Conservation (phyloP, 768 basidiomycete genomes). For the Neoboletus magnificus region DNA sequence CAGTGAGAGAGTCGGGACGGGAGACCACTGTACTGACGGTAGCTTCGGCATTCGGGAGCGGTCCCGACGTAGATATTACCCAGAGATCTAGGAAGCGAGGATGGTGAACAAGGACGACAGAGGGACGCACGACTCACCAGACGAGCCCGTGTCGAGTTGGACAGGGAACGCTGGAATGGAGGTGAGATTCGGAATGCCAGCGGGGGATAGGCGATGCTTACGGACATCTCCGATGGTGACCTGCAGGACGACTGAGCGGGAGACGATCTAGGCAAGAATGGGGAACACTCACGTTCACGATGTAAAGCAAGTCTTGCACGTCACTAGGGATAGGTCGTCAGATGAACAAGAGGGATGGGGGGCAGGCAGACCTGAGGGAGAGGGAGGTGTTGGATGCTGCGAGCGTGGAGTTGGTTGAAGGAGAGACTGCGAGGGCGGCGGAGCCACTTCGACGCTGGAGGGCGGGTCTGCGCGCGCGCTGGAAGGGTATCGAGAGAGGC, state of each 20-base stretch:
- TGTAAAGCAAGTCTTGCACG: constrained; percentile 74
- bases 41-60: constrained; percentile 46
- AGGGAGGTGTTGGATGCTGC: constrained; percentile 11
- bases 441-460: constrained; percentile 39
- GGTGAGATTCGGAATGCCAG: not conserved
- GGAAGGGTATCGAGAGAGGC: constrained; percentile 39
- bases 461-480: constrained; percentile 38
- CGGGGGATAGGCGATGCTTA: constrained; percentile 28
- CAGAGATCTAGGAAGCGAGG: constrained; percentile 57
- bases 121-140: constrained; percentile 13
- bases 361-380: constrained; percentile 20
- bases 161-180: constrained; percentile 55
- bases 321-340: constrained; percentile 44
- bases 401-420: constrained; percentile 14
- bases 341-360: not conserved
- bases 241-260: constrained; percentile 35
- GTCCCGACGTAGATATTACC: constrained; percentile 47
- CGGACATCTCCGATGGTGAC: constrained; percentile 62
- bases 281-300: constrained; percentile 58
- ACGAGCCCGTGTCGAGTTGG: constrained; percentile 82
- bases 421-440: constrained; percentile 15
- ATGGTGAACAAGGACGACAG: not conserved
- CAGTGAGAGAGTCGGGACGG: not conserved
- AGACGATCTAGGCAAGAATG: not conserved
- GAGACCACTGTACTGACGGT: constrained; percentile 41